Base-by-base conservation (phyloP, 2,329 filamentous ascomycete genomes). In the Basipetospora sp. region DNA sequence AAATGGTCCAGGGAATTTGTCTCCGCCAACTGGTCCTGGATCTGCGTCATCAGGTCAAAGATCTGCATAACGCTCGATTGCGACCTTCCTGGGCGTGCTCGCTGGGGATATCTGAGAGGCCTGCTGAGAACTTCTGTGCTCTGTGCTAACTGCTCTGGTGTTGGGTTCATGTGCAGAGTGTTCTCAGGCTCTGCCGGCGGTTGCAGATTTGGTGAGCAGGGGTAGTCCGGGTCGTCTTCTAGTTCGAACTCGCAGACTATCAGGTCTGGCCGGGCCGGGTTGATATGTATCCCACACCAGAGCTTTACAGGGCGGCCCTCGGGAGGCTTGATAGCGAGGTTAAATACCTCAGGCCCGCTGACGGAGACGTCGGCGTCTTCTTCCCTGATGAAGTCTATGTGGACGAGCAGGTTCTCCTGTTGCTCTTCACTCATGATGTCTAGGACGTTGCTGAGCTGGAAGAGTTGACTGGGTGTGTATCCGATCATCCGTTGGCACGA, bases 1-100 rank as follows among this genome's bases (percentile, higher is more conserved):
- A 94, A 84, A 1, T 56, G 65, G 1, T 85, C 76, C 1, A 93
- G 60, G 42, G 69, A 77, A 1, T 74, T 65, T 1, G 85, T 82
- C 18, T 74, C 71, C 4, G 81, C 72, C 10, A 94, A 63, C 53
- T 93, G 86, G 48, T 93, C 84, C 52, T 93, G 85, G 1, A 94
- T 80, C 52, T 94, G 86, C 1, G 81, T 84, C 72, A 93, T 82
- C 45, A 93, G 86, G 54, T 85, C 86, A 56, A 92, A 92, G 2
- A 90, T 81, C 48, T 92, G 80, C 77, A 90, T 90, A 0, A 81
- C 81, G 4, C 80, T 80, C 32, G 83, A 80, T 50, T 90, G 82
- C 5, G 81, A 82, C 46, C 75, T 74, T 35, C 78, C 67, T 49
- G 82, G 83, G 8, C 83, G 71, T 0, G 83, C 80, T 50, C 77